phyloP scores from a whole-genome alignment of 2,329 filamentous ascomycete genomes.

The Cladosporium sp. region DNA sequence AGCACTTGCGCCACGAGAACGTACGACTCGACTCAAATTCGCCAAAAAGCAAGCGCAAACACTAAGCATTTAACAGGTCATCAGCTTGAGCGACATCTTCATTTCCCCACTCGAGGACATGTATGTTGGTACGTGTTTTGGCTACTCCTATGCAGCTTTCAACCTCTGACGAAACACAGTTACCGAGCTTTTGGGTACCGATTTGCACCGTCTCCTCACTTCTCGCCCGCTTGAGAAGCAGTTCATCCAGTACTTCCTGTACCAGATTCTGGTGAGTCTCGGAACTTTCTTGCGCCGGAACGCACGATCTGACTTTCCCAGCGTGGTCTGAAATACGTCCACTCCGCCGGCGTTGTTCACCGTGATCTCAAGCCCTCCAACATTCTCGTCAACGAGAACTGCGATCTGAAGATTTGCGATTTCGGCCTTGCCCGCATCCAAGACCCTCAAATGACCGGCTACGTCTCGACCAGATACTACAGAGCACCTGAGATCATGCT shows the following conservation, averaged over 20 bases:
- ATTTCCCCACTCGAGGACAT: conserved; percentile 98
- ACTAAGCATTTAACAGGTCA: conserved; percentile 56
- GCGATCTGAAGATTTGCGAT: conserved; percentile 98
- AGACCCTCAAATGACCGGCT: conserved; percentile 98
- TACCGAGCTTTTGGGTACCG: conserved; percentile 93
- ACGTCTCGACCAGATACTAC: conserved; percentile 98
- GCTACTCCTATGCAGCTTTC: conserved; percentile 3
- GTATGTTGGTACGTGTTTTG: conserved; percentile 48
- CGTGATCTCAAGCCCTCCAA: conserved; percentile 98
- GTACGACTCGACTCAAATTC: conserved; percentile 43
- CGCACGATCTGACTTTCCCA: conserved; percentile 34
- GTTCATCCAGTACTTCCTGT: conserved; percentile 99
- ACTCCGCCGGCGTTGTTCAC: conserved; percentile 96
- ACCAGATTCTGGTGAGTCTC: conserved; percentile 84
- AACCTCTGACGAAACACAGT: conserved; percentile 71
- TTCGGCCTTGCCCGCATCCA: conserved; percentile 97
- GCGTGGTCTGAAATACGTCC: conserved; percentile 98
- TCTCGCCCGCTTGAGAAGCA: conserved; percentile 97
- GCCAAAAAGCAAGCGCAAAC: no score
- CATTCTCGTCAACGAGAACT: conserved; percentile 99
- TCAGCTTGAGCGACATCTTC: conserved; percentile 98
- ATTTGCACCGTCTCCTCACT: conserved; percentile 90
- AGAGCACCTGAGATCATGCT: conserved; percentile 99
- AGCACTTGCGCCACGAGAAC: conserved; percentile 96
- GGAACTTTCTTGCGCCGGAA: no score